phyloP scores from a whole-genome alignment of 139 green algal genomes.

The Chlorella vulgaris region DNA sequence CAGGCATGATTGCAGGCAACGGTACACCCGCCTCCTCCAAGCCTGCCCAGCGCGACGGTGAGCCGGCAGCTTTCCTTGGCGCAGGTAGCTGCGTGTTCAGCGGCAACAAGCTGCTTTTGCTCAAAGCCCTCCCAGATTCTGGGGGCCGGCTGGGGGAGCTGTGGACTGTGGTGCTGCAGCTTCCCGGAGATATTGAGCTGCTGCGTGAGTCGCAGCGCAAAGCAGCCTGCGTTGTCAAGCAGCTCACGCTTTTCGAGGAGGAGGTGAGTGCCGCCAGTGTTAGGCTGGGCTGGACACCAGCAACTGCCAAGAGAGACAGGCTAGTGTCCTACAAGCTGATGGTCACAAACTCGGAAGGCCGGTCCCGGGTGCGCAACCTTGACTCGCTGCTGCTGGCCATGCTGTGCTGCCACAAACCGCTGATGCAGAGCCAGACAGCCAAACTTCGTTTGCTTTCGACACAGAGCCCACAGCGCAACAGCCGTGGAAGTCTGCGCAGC shows the following conservation, averaged over 20 bases:
- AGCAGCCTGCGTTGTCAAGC: background rate
- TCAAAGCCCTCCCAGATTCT: conserved; percentile 56
- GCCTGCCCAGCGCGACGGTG: background rate
- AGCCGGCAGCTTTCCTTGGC: background rate
- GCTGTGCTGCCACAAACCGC: too few relatives aligned
- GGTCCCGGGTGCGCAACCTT: conserved; percentile 3
- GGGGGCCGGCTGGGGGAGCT: conserved; percentile 71
- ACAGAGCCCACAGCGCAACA: too few relatives aligned
- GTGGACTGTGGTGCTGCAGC: conserved; percentile 56
- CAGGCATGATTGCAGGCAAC: background rate
- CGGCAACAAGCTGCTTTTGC: conserved; percentile 67
- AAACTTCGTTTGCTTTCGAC: too few relatives aligned
- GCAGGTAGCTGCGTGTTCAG: conserved; percentile 48
- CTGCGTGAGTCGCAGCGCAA: conserved; percentile 46
- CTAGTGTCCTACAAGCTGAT: conserved; percentile 87
- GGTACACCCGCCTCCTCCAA: background rate
- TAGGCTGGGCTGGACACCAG: conserved; percentile 73
- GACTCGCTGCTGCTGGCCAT: too few relatives aligned
- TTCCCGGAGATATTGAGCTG: conserved; percentile 66
- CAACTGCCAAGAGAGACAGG: conserved; percentile 80
- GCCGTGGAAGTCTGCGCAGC: too few relatives aligned
- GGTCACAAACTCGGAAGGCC: conserved; percentile 53
- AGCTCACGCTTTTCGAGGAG: background rate
- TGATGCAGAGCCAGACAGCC: background rate
- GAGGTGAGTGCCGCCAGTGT: background rate